Conservation (phyloP, 371 early-diverging fungal species). For the Mucor velutinosus region DNA sequence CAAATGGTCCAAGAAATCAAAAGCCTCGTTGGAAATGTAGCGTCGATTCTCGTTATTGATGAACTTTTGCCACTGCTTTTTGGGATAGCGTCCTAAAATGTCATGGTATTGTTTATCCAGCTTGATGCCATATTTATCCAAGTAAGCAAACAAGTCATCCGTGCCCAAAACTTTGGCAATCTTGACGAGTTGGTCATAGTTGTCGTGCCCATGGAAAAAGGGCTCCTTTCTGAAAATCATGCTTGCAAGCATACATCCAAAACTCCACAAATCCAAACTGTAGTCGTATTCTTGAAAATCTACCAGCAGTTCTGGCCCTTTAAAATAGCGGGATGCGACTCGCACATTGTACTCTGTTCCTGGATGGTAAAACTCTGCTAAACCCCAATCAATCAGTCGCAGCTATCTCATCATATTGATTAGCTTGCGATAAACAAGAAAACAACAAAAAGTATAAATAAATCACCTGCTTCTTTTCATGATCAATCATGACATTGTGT, state of each 20-base stretch:
- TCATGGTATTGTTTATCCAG: conserved; percentile 34
- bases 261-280: conserved; percentile 99
- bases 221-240: conserved; percentile 99
- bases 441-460: not conserved
- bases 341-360: conserved; percentile 97
- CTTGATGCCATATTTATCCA: conserved; percentile 94
- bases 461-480: conserved; percentile 81
- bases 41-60: conserved; percentile 86
- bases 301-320: conserved; percentile 99
- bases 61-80: conserved; percentile 93
- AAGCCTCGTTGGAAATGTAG: conserved; percentile 88
- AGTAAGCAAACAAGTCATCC: conserved; percentile 89
- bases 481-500: conserved; percentile 99
- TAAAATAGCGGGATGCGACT: conserved; percentile 98
- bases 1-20: conserved; percentile 94
- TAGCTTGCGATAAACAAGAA: not conserved
- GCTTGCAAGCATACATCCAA: conserved; percentile 99
- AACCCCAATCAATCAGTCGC: conserved; percentile 99
- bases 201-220: conserved; percentile 99
- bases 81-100: conserved; percentile 59
- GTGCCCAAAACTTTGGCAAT: conserved; percentile 97
- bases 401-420: conserved; percentile 48
- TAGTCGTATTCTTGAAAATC: conserved; percentile 99
- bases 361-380: conserved; percentile 99
- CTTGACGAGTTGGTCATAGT: conserved; percentile 97